Conservation (phyloP, 2,329 filamentous ascomycete species). For the Fusarium anthophilum region DNA sequence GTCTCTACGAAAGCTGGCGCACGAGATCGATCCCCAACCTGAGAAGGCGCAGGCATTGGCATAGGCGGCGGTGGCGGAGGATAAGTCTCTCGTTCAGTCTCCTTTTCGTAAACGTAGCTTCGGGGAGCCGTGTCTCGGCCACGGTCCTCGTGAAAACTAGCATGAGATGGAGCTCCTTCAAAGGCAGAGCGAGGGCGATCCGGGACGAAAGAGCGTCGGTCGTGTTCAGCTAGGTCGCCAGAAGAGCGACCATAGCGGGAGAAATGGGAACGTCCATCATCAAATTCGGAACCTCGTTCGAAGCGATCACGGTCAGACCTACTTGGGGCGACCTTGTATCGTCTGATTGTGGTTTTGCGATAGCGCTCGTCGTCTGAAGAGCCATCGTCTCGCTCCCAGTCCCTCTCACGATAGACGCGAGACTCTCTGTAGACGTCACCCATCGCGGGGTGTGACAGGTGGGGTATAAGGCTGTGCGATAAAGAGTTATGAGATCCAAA, state of each 20-base stretch:
- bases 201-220: constrained; percentile 56
- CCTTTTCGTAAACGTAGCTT: constrained; percentile 37
- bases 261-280: constrained; percentile 58
- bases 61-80: constrained; percentile 36
- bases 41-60: constrained; percentile 37
- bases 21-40: constrained; percentile 39
- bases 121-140: constrained; percentile 47
- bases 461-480: constrained; percentile 21
- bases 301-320: constrained; percentile 55
- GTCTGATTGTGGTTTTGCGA: constrained; percentile 59
- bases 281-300: constrained; percentile 54
- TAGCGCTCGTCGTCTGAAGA: constrained; percentile 57
- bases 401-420: constrained; percentile 49
- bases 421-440: constrained; percentile 47
- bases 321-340: constrained; percentile 60
- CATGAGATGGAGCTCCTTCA: constrained; percentile 54
- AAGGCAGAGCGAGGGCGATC: constrained; percentile 63
- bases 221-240: constrained; percentile 54
- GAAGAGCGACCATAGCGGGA: constrained; percentile 52
- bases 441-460: constrained; percentile 44
- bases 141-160: constrained; percentile 57
- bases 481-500: constrained; percentile 15
- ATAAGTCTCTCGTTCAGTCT: constrained; percentile 37
- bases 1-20: constrained; percentile 50
- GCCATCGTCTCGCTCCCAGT: constrained; percentile 45